Conservation (phyloP, 2,329 filamentous ascomycete species). For the Aspergillus costaricaensis region DNA sequence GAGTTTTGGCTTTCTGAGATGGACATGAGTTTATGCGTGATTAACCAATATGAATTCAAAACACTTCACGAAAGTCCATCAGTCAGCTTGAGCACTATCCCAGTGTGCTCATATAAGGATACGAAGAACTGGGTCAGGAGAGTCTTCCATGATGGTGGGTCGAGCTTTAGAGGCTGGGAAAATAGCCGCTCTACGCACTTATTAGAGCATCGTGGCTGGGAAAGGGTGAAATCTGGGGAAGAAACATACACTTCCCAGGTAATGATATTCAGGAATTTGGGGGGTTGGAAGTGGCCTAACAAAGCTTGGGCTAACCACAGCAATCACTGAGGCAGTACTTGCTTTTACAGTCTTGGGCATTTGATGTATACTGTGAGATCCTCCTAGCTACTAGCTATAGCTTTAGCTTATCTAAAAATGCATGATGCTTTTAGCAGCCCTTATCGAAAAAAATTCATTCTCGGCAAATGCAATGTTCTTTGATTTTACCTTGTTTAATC, state of each 20-base stretch:
- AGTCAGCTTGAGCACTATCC: not conserved
- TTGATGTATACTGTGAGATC: no score
- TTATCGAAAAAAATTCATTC: no score
- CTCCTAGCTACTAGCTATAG: no score
- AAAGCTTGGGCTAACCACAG: not conserved
- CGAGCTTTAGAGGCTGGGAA: not conserved
- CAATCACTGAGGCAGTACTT: not conserved
- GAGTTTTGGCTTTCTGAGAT: not conserved
- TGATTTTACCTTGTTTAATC: no score
- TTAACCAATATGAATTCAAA: not conserved
- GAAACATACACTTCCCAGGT: not conserved
- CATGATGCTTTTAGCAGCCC: no score
- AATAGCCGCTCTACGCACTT: not conserved
- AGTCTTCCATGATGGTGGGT: not conserved
- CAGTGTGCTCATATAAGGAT: not conserved
- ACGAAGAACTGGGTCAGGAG: not conserved
- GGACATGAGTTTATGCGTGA: not conserved
- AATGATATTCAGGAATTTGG: not conserved
- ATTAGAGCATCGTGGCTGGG: not conserved
- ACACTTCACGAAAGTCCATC: not conserved
- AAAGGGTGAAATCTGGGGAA: not conserved
- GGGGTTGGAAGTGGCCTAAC: not conserved
- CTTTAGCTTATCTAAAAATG: no score
- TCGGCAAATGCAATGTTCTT: fast-evolving
- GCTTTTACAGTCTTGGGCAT: no score